Conservation (phyloP, 1,284 basidiomycete genomes). For the Tilletia indica region DNA sequence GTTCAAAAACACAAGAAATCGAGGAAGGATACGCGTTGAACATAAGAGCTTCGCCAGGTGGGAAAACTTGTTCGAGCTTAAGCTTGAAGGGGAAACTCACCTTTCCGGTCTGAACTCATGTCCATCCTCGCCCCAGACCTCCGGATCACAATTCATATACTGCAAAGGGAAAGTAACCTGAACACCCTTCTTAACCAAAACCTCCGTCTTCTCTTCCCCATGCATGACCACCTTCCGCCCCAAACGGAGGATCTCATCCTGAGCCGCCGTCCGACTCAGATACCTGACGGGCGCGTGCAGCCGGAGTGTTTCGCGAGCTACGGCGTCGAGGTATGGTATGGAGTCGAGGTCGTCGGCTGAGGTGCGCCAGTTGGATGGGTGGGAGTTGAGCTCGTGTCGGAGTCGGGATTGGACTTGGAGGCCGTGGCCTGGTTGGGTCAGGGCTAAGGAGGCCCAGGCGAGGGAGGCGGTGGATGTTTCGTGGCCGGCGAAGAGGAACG, state of each 20-base stretch:
- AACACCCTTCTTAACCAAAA: slow-evolving; percentile 15
- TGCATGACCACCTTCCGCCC: neutral
- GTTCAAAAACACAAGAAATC: neutral
- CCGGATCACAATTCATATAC: neutral
- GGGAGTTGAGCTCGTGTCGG: neutral
- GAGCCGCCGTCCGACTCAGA: neutral
- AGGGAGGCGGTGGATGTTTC: slow-evolving; percentile 10
- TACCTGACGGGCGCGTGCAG: slow-evolving; percentile 9
- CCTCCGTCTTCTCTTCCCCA: neutral
- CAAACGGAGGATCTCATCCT: neutral
- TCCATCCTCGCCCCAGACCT: slow-evolving; percentile 18
- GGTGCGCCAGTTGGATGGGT: neutral
- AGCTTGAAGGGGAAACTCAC: neutral
- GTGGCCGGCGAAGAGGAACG: slow-evolving; percentile 5
- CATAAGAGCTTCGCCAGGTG: no score
- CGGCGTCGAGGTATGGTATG: slow-evolving; percentile 19
- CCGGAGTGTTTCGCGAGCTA: slow-evolving; percentile 13
- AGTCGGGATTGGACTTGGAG: slow-evolving; percentile 14
- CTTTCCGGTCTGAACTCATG: slow-evolving; percentile 17
- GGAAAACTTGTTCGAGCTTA: no score
- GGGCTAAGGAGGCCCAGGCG: neutral
- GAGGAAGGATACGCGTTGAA: no score
- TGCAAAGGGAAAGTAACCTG: neutral
- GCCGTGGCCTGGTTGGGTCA: slow-evolving; percentile 5
- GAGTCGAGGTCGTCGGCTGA: slow-evolving; percentile 17